A percentile compares a stretch with the other conserved stretches of the same genome.
Evolutionary conservation across 2,329 filamentous ascomycete genomes (phyloP).

Genomic region (Chaetomiaceae sp.): DNA sequence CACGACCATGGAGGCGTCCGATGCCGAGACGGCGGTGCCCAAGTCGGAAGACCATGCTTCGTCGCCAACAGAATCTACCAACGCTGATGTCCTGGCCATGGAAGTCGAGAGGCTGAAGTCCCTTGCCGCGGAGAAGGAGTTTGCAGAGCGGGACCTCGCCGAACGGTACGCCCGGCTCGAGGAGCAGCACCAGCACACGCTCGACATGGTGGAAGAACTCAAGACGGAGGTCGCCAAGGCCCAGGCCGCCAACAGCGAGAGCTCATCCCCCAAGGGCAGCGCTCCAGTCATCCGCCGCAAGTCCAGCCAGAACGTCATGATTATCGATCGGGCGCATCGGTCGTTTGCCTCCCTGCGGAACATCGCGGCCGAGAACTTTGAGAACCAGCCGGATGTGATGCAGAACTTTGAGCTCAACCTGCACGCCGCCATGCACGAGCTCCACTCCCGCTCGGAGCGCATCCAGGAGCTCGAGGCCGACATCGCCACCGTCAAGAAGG

Average conservation of each 20-base stretch:
- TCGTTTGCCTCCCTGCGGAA: slow-evolving; percentile 87
- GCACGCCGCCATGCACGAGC: slow-evolving; percentile 86
- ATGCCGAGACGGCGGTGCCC: slow-evolving; percentile 51
- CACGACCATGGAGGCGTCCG: slow-evolving; percentile 56
- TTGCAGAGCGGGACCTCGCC: slow-evolving; percentile 66
- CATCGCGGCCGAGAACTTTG: slow-evolving; percentile 82
- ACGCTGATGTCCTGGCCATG: slow-evolving; percentile 39
- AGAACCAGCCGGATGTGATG: slow-evolving; percentile 74
- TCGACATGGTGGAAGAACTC: slow-evolving; percentile 85
- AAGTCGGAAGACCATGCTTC: slow-evolving; percentile 33
- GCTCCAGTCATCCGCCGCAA: slow-evolving; percentile 85
- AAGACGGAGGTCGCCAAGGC: slow-evolving; percentile 81
- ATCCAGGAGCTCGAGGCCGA: slow-evolving; percentile 88
- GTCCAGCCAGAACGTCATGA: slow-evolving; percentile 83
- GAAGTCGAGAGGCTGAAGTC: slow-evolving; percentile 70
- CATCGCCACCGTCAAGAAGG: slow-evolving; percentile 76
- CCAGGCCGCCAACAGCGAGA: slow-evolving; percentile 52
- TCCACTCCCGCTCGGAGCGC: slow-evolving; percentile 80
- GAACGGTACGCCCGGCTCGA: slow-evolving; percentile 81
- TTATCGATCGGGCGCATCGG: slow-evolving; percentile 84
- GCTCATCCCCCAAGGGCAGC: slow-evolving; percentile 58
- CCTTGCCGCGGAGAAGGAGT: slow-evolving; percentile 72
- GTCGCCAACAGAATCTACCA: slow-evolving; percentile 10
- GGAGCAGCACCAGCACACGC: slow-evolving; percentile 71
- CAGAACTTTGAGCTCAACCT: slow-evolving; percentile 91